Percentiles rank a stretch among this genome's conserved stretches.
These are phyloP conservation scores for Nicotiana paniculata DNA, from an alignment of 257 asterid species.

Conservation along the genomic window DNA sequence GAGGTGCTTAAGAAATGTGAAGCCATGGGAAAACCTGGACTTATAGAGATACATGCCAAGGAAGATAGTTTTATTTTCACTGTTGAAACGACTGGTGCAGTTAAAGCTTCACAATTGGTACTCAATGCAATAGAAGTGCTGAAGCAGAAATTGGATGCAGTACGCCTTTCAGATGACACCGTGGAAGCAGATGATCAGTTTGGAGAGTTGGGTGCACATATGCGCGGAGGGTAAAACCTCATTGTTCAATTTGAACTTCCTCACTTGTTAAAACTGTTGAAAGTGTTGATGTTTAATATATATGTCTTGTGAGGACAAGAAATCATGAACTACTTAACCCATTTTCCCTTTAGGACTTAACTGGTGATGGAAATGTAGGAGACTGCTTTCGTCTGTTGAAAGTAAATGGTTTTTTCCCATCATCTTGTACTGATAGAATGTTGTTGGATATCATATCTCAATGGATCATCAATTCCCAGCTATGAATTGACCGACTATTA, in stretches of 20 bases:
- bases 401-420: background rate
- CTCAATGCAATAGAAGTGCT: conserved; percentile 79
- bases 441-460: background rate
- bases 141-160: conserved; percentile 92
- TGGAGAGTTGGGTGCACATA: conserved; percentile 96
- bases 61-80: conserved; percentile 93
- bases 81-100: conserved; percentile 86
- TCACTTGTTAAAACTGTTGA: background rate
- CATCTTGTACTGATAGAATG: background rate
- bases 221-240: conserved; percentile 81
- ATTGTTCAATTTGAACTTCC: background rate
- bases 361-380: background rate
- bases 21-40: conserved; percentile 77
- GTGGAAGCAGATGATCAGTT: conserved; percentile 99
- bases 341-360: background rate
- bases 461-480: background rate
- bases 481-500: background rate
- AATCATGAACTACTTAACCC: background rate
- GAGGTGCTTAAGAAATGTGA: conserved; percentile 93
- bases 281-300: background rate
- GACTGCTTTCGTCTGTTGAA: background rate
- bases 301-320: background rate
- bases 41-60: conserved; percentile 74
- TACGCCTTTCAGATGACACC: conserved; percentile 87
- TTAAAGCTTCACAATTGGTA: conserved; percentile 82